These are phyloP conservation scores for Daldinia grandis DNA, from an alignment of 495 filamentous ascomycete species.

Conservation along the genomic window DNA sequence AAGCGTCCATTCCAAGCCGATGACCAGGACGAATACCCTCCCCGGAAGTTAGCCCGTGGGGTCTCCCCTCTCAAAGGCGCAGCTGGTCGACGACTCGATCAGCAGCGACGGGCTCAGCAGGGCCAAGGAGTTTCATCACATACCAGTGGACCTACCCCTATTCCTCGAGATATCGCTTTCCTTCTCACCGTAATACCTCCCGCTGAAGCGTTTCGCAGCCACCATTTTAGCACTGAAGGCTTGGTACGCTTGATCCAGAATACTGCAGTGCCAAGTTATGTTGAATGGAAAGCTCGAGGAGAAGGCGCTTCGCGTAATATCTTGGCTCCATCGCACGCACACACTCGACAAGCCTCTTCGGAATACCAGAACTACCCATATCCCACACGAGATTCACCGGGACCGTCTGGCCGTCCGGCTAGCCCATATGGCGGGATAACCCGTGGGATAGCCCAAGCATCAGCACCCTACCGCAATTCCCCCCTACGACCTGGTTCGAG, in stretches of 20 bases:
- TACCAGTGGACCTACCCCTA: conserved; percentile 49
- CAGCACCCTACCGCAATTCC: conserved; percentile 52
- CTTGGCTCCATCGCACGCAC: conserved; percentile 40
- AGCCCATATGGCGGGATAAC: conserved; percentile 49
- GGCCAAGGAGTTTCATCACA: conserved; percentile 53
- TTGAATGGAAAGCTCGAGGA: conserved; percentile 51
- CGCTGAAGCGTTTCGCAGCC: conserved; percentile 72
- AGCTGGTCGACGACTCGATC: conserved; percentile 81
- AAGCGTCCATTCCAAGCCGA: conserved; percentile 76
- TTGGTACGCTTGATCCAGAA: conserved; percentile 77
- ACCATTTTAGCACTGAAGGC: conserved; percentile 71
- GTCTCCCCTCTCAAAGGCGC: conserved; percentile 89
- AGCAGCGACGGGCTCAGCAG: conserved; percentile 68
- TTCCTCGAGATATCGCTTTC: conserved; percentile 84
- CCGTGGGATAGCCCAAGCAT: conserved; percentile 42
- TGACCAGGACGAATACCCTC: conserved; percentile 76
- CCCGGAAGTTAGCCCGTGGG: conserved; percentile 81
- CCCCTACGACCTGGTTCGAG: conserved; percentile 55
- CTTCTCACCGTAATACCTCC: conserved; percentile 83
- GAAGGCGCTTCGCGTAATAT: conserved; percentile 23
- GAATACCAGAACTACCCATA: conserved; percentile 47
- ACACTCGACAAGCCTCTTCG: conserved; percentile 48
- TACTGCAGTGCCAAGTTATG: conserved; percentile 68
- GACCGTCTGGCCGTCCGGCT: conserved; percentile 47
- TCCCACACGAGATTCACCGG: conserved; percentile 51